Conservation (phyloP, 164 flowering plant genomes). For the Magnolia changhungtana region DNA sequence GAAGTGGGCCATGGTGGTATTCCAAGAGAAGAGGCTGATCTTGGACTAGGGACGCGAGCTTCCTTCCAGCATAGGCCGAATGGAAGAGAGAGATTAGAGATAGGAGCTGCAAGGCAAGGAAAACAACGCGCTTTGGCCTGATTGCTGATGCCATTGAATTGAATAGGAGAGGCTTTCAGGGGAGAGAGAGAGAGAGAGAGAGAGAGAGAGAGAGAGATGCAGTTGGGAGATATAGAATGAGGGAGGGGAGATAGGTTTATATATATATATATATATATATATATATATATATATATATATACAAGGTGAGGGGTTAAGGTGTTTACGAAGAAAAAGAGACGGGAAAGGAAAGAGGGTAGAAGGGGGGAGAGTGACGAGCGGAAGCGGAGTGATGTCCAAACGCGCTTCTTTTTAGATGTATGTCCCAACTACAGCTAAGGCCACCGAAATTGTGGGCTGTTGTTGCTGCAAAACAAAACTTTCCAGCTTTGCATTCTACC, state of each 20-base stretch:
- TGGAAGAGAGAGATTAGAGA: not conserved
- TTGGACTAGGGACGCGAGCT: conserved; percentile 6
- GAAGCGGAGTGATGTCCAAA: not conserved
- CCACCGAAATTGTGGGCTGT: too few species aligned
- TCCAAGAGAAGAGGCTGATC: conserved; percentile 9
- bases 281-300: not conserved
- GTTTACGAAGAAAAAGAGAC: not conserved
- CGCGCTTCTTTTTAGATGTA: too few species aligned
- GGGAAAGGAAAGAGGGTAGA: not conserved
- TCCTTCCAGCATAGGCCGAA: conserved; percentile 3
- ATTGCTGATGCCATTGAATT: not conserved
- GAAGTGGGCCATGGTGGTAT: conserved; percentile 32
- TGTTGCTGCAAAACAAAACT: too few species aligned
- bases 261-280: not conserved
- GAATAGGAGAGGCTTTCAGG: not conserved
- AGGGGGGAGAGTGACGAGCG: not conserved
- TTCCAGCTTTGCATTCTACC: too few species aligned
- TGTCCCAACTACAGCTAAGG: too few species aligned
- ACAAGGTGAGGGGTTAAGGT: not conserved
- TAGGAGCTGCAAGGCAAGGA: not conserved
- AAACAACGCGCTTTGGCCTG: not conserved
- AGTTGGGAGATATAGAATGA: not conserved
- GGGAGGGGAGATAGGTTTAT: not conserved
- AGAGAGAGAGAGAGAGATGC: not conserved
- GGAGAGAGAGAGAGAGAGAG: not conserved